Percentiles rank a stretch among this genome's conserved stretches.
Evolutionary conservation across 2,329 filamentous ascomycete species (phyloP).

Genomic region (Scedosporium dehoogii): DNA sequence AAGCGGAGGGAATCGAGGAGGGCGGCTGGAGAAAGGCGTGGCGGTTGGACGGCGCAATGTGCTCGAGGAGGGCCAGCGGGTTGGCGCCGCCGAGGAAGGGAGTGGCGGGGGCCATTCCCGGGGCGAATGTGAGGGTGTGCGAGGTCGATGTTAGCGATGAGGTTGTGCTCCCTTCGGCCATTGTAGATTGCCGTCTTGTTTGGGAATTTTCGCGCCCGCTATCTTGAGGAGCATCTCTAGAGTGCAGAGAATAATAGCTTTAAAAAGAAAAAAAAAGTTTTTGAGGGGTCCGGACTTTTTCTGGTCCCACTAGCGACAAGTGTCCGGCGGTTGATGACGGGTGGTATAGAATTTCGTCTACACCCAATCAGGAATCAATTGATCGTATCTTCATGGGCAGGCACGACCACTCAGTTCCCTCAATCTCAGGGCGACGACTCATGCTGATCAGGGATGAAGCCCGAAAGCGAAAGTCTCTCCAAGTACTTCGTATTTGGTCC

Average conservation of each 20-base stretch:
- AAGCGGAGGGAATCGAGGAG: slow-evolving; percentile 53
- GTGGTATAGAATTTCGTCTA: no score
- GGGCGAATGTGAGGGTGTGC: slow-evolving; percentile 48
- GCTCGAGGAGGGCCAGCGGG: slow-evolving; percentile 43
- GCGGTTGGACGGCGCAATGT: slow-evolving; percentile 48
- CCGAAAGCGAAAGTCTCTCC: no score
- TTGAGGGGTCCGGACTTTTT: slow-evolving; percentile 8
- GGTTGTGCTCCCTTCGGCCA: slow-evolving; percentile 16
- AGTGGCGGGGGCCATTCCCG: slow-evolving; percentile 30
- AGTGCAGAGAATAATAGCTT: neutral
- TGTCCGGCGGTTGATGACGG: no score
- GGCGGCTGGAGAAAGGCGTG: slow-evolving; percentile 71
- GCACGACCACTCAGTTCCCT: no score
- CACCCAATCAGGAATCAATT: no score
- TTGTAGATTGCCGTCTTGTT: slow-evolving; percentile 4
- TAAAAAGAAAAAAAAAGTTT: slow-evolving; percentile 11
- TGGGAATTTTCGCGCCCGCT: neutral
- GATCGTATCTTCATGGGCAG: no score
- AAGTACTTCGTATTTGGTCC: no score
- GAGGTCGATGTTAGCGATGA: slow-evolving; percentile 56
- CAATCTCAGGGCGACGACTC: no score
- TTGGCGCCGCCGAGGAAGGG: slow-evolving; percentile 22
- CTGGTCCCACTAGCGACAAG: no score
- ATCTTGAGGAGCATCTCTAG: neutral
- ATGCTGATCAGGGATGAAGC: no score